Conservation (phyloP, 2,329 filamentous ascomycete genomes). For the Didymella pinodella region DNA sequence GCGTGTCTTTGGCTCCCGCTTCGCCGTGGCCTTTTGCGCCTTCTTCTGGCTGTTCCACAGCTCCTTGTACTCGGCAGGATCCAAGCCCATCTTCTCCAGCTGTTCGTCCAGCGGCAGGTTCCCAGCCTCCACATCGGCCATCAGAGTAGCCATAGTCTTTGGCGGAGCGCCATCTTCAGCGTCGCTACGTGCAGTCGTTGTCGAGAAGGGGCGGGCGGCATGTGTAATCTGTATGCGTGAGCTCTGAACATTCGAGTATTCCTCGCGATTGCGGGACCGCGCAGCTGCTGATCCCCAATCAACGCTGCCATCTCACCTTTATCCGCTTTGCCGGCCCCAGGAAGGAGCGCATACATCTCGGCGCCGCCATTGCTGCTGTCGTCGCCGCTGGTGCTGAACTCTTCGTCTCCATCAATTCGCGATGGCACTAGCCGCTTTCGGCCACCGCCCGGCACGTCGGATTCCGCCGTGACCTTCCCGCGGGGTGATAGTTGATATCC, state of each 20-base stretch:
- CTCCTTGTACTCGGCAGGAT: slow-evolving; percentile 41
- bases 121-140: slow-evolving; percentile 32
- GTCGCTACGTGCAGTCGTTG: slow-evolving; percentile 36
- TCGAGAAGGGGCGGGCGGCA: slow-evolving; percentile 33
- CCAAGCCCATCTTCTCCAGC: slow-evolving; percentile 39
- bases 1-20: slow-evolving; percentile 42
- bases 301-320: slow-evolving; percentile 43
- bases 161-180: slow-evolving; percentile 27
- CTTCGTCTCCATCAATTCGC: slow-evolving; percentile 32
- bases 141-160: slow-evolving; percentile 27
- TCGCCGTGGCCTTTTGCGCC: slow-evolving; percentile 28
- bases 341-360: slow-evolving; percentile 55
- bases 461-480: slow-evolving; percentile 42
- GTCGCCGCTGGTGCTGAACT: slow-evolving; percentile 19
- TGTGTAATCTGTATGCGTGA: slow-evolving; percentile 39
- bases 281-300: background rate
- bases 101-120: slow-evolving; percentile 37
- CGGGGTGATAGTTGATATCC: slow-evolving; percentile 29
- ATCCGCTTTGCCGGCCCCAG: slow-evolving; percentile 54
- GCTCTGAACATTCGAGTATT: slow-evolving; percentile 9
- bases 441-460: slow-evolving; percentile 44
- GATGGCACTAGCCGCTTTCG: slow-evolving; percentile 32
- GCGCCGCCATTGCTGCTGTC: slow-evolving; percentile 53
- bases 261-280: background rate
- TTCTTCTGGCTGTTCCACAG: slow-evolving; percentile 38